Percentiles rank a stretch among this genome's conserved stretches.
These are phyloP conservation scores for Cladophialophora chaetospira DNA, from an alignment of 2,329 filamentous ascomycete species.

Conservation along the genomic window DNA sequence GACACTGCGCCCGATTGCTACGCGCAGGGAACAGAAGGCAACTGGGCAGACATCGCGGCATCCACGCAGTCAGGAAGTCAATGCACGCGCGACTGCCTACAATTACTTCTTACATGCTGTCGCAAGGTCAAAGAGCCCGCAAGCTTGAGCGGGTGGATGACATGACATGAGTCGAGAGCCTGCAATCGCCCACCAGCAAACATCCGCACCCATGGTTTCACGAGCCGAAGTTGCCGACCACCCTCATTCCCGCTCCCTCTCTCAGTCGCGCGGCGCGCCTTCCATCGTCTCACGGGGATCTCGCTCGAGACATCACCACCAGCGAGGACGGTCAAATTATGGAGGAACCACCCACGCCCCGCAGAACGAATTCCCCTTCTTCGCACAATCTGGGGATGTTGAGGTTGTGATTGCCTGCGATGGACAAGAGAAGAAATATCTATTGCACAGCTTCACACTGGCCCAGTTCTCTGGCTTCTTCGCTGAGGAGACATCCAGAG, in stretches of 20 bases:
- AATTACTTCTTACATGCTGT: background rate
- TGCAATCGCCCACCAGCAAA: slow-evolving; percentile 8
- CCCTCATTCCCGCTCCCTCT: slow-evolving; percentile 38
- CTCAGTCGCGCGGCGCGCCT: slow-evolving; percentile 52
- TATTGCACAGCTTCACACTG: slow-evolving; percentile 84
- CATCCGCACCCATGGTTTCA: slow-evolving; percentile 40
- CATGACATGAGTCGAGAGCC: slow-evolving; percentile 9
- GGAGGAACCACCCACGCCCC: slow-evolving; percentile 71
- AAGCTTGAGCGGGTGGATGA: slow-evolving; percentile 1
- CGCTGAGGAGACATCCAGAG: slow-evolving; percentile 72
- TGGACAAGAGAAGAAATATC: slow-evolving; percentile 76
- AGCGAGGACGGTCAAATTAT: slow-evolving; percentile 80
- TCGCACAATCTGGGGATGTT: slow-evolving; percentile 86
- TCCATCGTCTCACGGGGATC: slow-evolving; percentile 67
- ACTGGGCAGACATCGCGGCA: background rate
- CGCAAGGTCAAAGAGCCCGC: background rate
- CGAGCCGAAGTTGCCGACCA: slow-evolving; percentile 52
- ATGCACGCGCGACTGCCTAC: background rate
- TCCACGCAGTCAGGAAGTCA: slow-evolving; percentile 5
- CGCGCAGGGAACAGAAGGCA: background rate
- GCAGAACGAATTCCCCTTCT: slow-evolving; percentile 91
- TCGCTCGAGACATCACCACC: slow-evolving; percentile 58
- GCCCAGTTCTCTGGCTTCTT: slow-evolving; percentile 93
- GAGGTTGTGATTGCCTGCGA: slow-evolving; percentile 78
- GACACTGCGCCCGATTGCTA: slow-evolving; percentile 4